Conservation (phyloP, 106 monocot species). For the Vanilla planifolia region DNA sequence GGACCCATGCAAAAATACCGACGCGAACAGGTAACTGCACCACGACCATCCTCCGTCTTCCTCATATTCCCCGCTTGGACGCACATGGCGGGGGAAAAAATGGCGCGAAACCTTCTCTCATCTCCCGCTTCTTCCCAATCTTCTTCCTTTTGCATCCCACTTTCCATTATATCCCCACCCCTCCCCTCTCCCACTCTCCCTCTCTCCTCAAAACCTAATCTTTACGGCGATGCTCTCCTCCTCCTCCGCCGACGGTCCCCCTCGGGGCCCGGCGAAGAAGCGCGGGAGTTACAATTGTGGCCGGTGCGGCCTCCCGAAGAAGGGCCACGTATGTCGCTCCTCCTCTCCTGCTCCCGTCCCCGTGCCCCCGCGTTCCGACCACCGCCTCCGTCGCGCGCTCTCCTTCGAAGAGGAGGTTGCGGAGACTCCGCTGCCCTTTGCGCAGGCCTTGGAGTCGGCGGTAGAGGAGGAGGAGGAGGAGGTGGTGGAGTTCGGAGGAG, state of each 20-base stretch:
- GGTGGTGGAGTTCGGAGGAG: conserved; percentile 20
- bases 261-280: conserved; percentile 32
- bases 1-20: too few relatives aligned
- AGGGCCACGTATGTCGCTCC: conserved; percentile 74
- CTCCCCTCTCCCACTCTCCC: neutral
- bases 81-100: neutral
- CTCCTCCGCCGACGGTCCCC: conserved; percentile 9
- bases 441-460: neutral
- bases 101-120: conserved; percentile 24
- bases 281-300: conserved; percentile 99
- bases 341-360: conserved; percentile 8
- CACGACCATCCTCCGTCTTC: too few relatives aligned
- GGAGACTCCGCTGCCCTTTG: neutral
- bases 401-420: conserved; percentile 36
- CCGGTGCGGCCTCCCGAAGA: conserved; percentile 91
- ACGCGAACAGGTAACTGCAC: too few relatives aligned
- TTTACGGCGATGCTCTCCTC: conserved; percentile 6
- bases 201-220: conserved; percentile 4
- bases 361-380: conserved; percentile 35
- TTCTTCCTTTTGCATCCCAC: neutral
- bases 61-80: too few relatives aligned
- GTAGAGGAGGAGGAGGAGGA: conserved; percentile 24
- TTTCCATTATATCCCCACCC: conserved; percentile 6
- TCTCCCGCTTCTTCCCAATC: conserved; percentile 20
- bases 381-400: conserved; percentile 49